Conservation (phyloP, 306 rosid species). For the Medicago ruthenica region DNA sequence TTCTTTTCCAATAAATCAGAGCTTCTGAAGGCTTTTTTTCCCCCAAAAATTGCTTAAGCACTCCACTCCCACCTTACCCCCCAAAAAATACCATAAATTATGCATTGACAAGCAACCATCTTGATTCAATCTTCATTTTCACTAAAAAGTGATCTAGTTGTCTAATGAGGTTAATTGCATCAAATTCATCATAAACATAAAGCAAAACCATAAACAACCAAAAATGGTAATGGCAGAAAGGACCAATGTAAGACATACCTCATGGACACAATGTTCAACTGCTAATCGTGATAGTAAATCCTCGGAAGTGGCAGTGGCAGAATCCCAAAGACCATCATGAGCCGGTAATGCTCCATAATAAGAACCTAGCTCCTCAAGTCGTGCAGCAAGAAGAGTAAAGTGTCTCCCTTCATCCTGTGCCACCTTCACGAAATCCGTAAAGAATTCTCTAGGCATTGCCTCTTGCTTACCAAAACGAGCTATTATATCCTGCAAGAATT, state of each 20-base stretch:
- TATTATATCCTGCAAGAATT: conserved; percentile 72
- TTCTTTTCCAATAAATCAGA: neutral
- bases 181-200: conserved; percentile 26
- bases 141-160: neutral
- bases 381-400: conserved; percentile 75
- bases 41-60: conserved; percentile 8
- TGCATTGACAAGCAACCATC: conserved; percentile 11
- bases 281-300: conserved; percentile 82
- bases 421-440: conserved; percentile 82
- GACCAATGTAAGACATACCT: conserved; percentile 54
- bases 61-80: neutral
- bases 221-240: conserved; percentile 11
- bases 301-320: conserved; percentile 78
- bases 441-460: conserved; percentile 84
- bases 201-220: conserved; percentile 33
- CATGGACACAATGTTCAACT: conserved; percentile 88
- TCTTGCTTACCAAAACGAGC: conserved; percentile 87
- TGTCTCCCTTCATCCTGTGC: conserved; percentile 92
- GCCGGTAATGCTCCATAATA: conserved; percentile 79
- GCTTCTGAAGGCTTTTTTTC: neutral
- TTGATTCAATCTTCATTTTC: conserved; percentile 23
- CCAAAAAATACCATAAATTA: neutral
- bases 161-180: neutral
- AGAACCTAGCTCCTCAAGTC: conserved; percentile 78
- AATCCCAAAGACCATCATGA: conserved; percentile 93